phyloP scores from a whole-genome alignment of 2,329 filamentous ascomycete genomes.

The Arthrobotrys sinensis region DNA sequence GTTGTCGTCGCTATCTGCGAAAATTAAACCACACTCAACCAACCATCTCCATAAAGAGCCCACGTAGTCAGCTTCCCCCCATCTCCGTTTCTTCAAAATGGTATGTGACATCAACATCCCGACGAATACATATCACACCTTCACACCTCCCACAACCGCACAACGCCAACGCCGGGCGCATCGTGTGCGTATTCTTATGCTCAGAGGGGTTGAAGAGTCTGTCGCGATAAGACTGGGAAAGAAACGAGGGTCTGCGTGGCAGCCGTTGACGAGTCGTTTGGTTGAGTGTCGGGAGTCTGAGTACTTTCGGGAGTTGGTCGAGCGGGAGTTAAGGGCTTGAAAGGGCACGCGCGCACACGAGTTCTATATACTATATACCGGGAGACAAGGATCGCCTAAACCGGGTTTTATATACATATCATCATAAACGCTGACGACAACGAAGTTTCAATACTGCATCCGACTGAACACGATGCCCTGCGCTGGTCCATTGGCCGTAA shows the following conservation, averaged over 20 bases:
- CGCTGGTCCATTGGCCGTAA: neutral
- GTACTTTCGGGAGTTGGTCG: neutral
- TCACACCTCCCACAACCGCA: neutral
- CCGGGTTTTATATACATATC: neutral
- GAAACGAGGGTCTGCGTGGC: conserved; percentile 37
- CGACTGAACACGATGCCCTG: neutral
- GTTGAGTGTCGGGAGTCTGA: conserved; percentile 10
- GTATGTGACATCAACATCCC: conserved; percentile 15
- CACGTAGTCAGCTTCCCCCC: neutral
- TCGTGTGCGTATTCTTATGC: conserved; percentile 25
- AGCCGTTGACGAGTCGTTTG: conserved; percentile 4
- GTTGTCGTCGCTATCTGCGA: no score
- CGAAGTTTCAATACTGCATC: no score
- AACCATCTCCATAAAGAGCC: no score
- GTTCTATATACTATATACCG: neutral
- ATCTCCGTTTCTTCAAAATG: neutral
- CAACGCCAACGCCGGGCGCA: conserved; percentile 9
- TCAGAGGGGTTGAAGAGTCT: neutral
- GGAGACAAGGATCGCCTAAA: no score
- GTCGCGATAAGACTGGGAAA: conserved; percentile 6
- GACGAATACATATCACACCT: conserved; percentile 3
- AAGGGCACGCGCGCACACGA: neutral
- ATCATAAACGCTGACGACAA: no score
- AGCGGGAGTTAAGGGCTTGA: neutral
- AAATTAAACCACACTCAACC: no score